Evolutionary conservation across 2,329 filamentous ascomycete genomes (phyloP).

Genomic region (Pseudodiploospora longispora): DNA sequence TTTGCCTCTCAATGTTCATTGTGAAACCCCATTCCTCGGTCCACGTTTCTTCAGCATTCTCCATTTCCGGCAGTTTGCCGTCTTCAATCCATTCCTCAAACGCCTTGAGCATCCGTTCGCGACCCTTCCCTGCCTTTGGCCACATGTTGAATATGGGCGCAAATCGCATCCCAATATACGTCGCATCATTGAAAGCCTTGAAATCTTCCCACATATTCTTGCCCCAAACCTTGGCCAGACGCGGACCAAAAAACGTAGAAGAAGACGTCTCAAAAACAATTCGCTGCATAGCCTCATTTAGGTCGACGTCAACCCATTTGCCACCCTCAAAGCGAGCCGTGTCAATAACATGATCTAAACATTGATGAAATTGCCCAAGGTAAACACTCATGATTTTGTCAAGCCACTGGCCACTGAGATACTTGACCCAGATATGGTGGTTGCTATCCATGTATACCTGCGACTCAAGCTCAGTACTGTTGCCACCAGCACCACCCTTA

Average conservation of each 20-base stretch:
- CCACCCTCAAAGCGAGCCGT: neutral
- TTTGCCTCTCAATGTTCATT: conserved; percentile 1
- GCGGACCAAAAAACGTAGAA: conserved; percentile 2
- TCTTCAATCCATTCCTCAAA: conserved; percentile 1
- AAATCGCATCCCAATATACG: conserved; percentile 2
- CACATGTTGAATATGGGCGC: neutral
- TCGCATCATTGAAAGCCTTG: conserved; percentile 2
- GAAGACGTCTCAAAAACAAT: neutral
- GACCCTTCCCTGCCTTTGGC: neutral
- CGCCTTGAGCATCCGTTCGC: conserved; percentile 2
- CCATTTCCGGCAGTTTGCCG: neutral
- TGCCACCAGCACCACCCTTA: neutral
- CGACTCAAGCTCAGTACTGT: neutral
- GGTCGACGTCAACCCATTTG: neutral
- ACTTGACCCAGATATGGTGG: conserved; percentile 1
- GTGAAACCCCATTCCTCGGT: conserved; percentile 2
- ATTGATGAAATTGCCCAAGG: neutral
- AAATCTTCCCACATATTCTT: conserved; percentile 3
- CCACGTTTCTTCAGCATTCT: neutral
- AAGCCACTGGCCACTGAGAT: conserved; percentile 1
- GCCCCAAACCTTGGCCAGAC: conserved; percentile 1
- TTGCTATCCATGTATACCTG: conserved; percentile 1
- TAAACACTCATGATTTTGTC: conserved; percentile 1
- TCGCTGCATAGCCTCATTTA: neutral
- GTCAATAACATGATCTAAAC: neutral